Evolutionary conservation across 202 grass and related monocot species (phyloP), one percentile per base, ranked within the genome.

Genomic region (Bolboschoenoplectus hybrid): DNA sequence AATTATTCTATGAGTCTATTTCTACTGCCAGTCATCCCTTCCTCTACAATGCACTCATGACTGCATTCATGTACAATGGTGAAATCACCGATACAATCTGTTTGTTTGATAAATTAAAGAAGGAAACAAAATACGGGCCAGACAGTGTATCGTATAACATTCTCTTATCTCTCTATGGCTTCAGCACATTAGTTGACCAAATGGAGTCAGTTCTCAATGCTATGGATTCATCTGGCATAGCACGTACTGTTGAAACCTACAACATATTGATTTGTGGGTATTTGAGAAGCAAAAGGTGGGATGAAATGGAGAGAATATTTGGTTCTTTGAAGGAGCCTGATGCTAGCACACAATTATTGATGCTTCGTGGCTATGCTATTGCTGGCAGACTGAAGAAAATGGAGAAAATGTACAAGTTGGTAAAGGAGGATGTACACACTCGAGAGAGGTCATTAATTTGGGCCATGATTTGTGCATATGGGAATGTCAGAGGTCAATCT

Each of bases 11-110:
- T 13, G 90, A 91, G 2, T 91, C 92, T 19, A 45, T 85, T 65
- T 81, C 80, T 43, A 52, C 46, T 83, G 79, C 84, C 50, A 57
- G 60, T 4, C 60, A 92, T 72, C 81, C 83, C 50, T 84, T 85
- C n/a, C 88, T 96, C 66, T 99, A 94, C 89, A 99, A 97, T 73
- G 90, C 89, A 55, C 91, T 99, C 80, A 97, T 99, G 92, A 49
- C 93, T 19, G 86, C 92, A 5, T 96, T 92, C 86, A 91, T 94
- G 93, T 91, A 90, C 83, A 66, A 63, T 63, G 90, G 92, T 17
- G 85, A 92, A 32, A 50, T 80, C 12, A 88, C 84, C 4, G 70
- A 69, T 53, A 91, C 90, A 75, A 2, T 90, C 9, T 45, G 83
- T 13, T 63, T 88, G 80, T 99, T 94, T 87, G 82, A 88, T 43